A percentile compares a stretch with the other conserved stretches of the same genome.
phyloP scores from a whole-genome alignment of 768 basidiomycete species.

The Boletus subparvulus region DNA sequence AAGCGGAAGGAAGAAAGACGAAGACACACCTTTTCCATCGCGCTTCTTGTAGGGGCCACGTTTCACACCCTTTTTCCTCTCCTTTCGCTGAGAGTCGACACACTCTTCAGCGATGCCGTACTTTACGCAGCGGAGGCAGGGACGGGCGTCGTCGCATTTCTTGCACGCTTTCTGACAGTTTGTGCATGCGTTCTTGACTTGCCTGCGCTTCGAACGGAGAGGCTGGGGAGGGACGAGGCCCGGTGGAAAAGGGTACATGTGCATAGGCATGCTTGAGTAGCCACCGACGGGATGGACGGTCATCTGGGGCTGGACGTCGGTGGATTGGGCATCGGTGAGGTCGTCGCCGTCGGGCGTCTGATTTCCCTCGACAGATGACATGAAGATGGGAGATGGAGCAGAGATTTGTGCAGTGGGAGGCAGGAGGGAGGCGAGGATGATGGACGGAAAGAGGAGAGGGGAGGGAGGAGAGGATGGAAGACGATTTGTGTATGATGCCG shows the following conservation, averaged over 20 bases:
- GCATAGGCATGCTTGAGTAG: conserved; percentile 57
- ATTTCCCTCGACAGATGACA: conserved; percentile 42
- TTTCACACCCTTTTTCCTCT: conserved; percentile 86
- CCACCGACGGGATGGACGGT: conserved; percentile 49
- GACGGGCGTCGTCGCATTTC: conserved; percentile 89
- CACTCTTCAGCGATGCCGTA: conserved; percentile 87
- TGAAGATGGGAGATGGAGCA: conserved; percentile 26
- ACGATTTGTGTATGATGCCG: conserved; percentile 33
- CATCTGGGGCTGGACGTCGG: conserved; percentile 47
- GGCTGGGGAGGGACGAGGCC: conserved; percentile 46
- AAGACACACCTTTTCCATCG: conserved; percentile 78
- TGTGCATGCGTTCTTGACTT: conserved; percentile 91
- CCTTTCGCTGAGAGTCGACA: conserved; percentile 88
- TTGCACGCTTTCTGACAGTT: conserved; percentile 91
- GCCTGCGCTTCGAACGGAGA: conserved; percentile 73
- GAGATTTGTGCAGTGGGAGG: conserved; percentile 28
- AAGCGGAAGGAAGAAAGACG: conserved; percentile 29
- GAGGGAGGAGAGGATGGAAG: conserved; percentile 12
- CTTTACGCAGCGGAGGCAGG: conserved; percentile 90
- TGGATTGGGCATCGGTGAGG: conserved; percentile 32
- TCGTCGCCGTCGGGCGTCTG: conserved; percentile 42
- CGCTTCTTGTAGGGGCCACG: conserved; percentile 93
- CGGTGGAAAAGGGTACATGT: conserved; percentile 68
- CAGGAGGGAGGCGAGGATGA: conserved; percentile 29
- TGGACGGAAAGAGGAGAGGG: conserved; percentile 4